Conservation (phyloP, 2,329 filamentous ascomycete species). For the Aspergillus neotritici region DNA sequence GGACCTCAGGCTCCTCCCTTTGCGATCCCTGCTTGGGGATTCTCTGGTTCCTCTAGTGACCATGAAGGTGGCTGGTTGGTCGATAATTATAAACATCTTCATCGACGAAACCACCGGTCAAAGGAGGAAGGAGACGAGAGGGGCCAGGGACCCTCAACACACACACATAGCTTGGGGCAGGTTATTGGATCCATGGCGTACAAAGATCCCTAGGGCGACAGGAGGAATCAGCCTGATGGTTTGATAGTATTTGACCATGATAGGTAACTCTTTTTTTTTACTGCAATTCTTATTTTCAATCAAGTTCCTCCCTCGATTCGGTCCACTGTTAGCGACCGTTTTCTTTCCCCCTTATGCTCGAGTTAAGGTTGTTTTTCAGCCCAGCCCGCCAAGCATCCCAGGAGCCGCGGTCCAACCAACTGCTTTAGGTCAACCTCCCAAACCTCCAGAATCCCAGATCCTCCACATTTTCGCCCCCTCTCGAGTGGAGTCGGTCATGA, state of each 20-base stretch:
- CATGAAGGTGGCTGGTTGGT: background rate
- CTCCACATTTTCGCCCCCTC: slow-evolving; percentile 11
- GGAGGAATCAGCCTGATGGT: too few relatives aligned
- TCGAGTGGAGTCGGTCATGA: slow-evolving; percentile 12
- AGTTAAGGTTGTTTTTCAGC: slow-evolving; percentile 3
- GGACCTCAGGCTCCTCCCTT: slow-evolving; percentile 12
- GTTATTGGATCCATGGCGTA: too few relatives aligned
- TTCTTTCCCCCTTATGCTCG: background rate
- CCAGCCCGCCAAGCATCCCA: slow-evolving; percentile 9
- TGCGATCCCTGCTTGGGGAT: slow-evolving; percentile 16
- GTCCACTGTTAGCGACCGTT: background rate
- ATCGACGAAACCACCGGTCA: background rate
- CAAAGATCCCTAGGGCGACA: too few relatives aligned
- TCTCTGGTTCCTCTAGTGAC: background rate
- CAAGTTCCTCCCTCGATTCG: slow-evolving; percentile 1
- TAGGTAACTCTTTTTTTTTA: background rate
- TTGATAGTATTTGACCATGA: too few relatives aligned
- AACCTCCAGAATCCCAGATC: slow-evolving; percentile 8
- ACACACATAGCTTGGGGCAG: too few relatives aligned
- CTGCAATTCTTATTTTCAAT: background rate
- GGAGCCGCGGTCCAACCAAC: slow-evolving; percentile 7
- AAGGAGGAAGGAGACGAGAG: too few relatives aligned
- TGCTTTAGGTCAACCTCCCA: slow-evolving; percentile 3
- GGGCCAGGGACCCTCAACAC: too few relatives aligned
- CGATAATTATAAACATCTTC: background rate